Evolutionary conservation across 495 filamentous ascomycete species (phyloP).

Genomic region (Terfezia boudieri): DNA sequence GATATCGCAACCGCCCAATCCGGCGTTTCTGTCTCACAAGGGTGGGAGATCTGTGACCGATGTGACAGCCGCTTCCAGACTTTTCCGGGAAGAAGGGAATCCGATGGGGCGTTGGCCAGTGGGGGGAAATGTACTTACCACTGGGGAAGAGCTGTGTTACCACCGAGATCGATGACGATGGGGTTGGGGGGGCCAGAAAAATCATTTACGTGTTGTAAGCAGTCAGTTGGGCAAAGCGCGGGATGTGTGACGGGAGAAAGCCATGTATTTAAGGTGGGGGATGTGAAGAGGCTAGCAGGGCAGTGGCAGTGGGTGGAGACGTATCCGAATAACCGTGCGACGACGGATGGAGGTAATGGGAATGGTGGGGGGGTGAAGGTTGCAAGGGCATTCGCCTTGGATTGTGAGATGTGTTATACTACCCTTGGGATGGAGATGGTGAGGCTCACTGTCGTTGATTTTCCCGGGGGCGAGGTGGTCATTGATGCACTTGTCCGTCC

Average conservation of each 20-base stretch:
- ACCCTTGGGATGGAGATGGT: slow-evolving; percentile 68
- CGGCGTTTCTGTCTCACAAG: slow-evolving; percentile 40
- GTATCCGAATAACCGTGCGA: slow-evolving; percentile 3
- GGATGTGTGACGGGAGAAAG: slow-evolving; percentile 47
- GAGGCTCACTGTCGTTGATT: slow-evolving; percentile 65
- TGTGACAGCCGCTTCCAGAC: slow-evolving; percentile 75
- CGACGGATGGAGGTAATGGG: not conserved
- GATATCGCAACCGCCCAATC: slow-evolving; percentile 39
- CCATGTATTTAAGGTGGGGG: slow-evolving; percentile 76
- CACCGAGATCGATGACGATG: slow-evolving; percentile 26
- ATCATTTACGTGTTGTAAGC: slow-evolving; percentile 56
- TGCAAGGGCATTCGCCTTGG: slow-evolving; percentile 40
- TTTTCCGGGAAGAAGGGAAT: slow-evolving; percentile 60
- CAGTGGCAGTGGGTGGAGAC: slow-evolving; percentile 50
- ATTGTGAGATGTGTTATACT: slow-evolving; percentile 97
- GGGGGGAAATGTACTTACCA: slow-evolving; percentile 63
- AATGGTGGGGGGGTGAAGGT: slow-evolving; percentile 3
- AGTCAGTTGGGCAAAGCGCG: slow-evolving; percentile 38
- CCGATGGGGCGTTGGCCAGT: slow-evolving; percentile 56
- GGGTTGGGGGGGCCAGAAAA: slow-evolving; percentile 24
- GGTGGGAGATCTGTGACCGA: slow-evolving; percentile 75
- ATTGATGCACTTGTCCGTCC: slow-evolving; percentile 75
- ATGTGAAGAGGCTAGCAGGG: slow-evolving; percentile 50
- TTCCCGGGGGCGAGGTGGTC: slow-evolving; percentile 52
- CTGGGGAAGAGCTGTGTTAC: slow-evolving; percentile 37